Evolutionary conservation across 2,329 filamentous ascomycete species (phyloP).

Genomic region (Pseudogymnoascus sp.): DNA sequence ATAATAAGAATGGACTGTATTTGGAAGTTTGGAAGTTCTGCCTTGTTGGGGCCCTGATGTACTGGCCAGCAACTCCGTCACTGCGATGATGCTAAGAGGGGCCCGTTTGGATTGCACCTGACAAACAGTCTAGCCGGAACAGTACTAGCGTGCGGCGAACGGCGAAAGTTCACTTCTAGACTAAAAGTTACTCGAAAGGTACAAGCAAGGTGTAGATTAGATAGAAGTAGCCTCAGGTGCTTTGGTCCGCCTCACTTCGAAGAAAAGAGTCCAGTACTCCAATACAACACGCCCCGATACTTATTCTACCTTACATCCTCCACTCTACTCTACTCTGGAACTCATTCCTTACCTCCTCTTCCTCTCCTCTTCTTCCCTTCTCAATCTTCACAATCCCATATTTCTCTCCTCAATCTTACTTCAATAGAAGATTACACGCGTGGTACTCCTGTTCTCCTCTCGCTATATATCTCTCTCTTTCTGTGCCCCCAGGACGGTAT

Average conservation of each 20-base stretch:
- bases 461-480: not conserved
- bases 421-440: conserved; percentile 4
- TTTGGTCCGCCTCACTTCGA: conserved; percentile 6
- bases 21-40: not conserved
- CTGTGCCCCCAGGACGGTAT: not conserved
- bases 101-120: conserved; percentile 2
- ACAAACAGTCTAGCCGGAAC: not conserved
- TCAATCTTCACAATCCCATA: conserved; percentile 12
- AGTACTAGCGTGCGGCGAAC: conserved; percentile 3
- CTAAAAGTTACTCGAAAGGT: not conserved
- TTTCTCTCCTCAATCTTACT: conserved; percentile 8
- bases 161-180: not conserved
- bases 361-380: conserved; percentile 10
- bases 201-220: not conserved
- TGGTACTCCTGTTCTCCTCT: not conserved
- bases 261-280: not conserved
- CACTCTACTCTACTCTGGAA: conserved; percentile 4
- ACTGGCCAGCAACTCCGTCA: not conserved
- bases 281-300: conserved; percentile 4
- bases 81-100: conserved; percentile 5
- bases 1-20: not conserved
- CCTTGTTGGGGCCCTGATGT: conserved; percentile 6
- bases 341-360: conserved; percentile 4
- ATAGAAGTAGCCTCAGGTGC: not conserved
- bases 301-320: conserved; percentile 17